These are phyloP conservation scores for Colletotrichum zoysiae DNA, from an alignment of 2,329 filamentous ascomycete genomes.

Conservation along the genomic window DNA sequence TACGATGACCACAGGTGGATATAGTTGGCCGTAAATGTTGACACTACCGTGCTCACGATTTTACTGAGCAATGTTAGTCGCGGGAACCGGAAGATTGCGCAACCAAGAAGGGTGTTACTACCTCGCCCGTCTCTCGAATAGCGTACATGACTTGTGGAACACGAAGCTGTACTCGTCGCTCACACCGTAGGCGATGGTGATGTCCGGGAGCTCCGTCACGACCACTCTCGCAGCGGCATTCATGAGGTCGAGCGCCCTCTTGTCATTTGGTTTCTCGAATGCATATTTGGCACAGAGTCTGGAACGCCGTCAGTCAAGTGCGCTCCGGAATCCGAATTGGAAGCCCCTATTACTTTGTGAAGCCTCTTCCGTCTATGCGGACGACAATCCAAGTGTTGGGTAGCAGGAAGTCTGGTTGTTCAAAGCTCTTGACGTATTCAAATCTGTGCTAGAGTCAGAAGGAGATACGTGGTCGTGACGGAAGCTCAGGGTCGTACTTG, in stretches of 20 bases:
- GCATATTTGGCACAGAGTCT: constrained; percentile 86
- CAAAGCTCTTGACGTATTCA: constrained; percentile 93
- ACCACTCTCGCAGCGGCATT: constrained; percentile 91
- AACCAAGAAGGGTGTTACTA: constrained; percentile 54
- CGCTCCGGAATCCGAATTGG: not conserved
- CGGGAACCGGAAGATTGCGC: not conserved
- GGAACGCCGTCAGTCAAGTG: not conserved
- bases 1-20: constrained; percentile 82
- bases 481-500: constrained; percentile 54
- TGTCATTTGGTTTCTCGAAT: constrained; percentile 94
- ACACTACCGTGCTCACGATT: constrained; percentile 89
- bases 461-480: not conserved
- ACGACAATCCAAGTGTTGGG: constrained; percentile 97
- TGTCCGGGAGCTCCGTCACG: constrained; percentile 84
- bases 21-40: constrained; percentile 94
- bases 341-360: constrained; percentile 79
- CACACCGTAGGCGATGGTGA: constrained; percentile 90
- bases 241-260: constrained; percentile 90
- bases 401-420: constrained; percentile 83
- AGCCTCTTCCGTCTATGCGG: constrained; percentile 91
- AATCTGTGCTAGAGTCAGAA: constrained; percentile 68
- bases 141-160: constrained; percentile 82
- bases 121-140: constrained; percentile 90
- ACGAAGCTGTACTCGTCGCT: constrained; percentile 97
- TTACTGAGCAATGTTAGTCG: constrained; percentile 70